A percentile compares a stretch with the other conserved stretches of the same genome.
These are phyloP conservation scores for Paulownia fortunei DNA, from an alignment of 257 asterid genomes.

Conservation along the genomic window DNA sequence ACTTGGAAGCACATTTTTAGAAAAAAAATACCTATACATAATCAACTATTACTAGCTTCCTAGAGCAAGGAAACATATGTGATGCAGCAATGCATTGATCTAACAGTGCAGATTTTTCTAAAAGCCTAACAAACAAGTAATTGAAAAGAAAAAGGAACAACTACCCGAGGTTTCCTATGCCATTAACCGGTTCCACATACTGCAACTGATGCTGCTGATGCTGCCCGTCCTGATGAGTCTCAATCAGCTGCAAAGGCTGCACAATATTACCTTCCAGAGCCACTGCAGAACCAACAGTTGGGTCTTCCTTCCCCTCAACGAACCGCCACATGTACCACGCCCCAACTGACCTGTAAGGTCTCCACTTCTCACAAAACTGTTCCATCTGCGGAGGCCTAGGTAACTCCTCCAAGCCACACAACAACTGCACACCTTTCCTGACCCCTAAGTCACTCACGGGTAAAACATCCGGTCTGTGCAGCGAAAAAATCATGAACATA, in stretches of 20 bases:
- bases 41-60: not conserved
- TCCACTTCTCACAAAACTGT: constrained; percentile 68
- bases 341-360: constrained; percentile 70
- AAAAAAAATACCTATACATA: too few species aligned
- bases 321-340: constrained; percentile 80
- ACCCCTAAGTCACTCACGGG: constrained; percentile 73
- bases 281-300: constrained; percentile 38
- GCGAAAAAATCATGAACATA: constrained; percentile 73
- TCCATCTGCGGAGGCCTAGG: constrained; percentile 69
- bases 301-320: constrained; percentile 59
- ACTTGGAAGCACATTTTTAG: not conserved
- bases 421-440: constrained; percentile 67
- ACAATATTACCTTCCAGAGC: constrained; percentile 39
- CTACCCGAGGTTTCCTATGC: constrained; percentile 60
- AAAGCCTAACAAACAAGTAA: not conserved
- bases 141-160: constrained; percentile 8
- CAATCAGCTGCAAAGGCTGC: constrained; percentile 58
- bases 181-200: constrained; percentile 61
- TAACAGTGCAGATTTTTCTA: not conserved
- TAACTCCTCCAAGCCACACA: constrained; percentile 60
- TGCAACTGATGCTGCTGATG: constrained; percentile 68
- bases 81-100: not conserved
- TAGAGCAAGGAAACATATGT: not conserved
- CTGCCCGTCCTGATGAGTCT: constrained; percentile 40
- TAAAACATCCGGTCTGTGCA: constrained; percentile 72